Evolutionary conservation across 2,329 filamentous ascomycete species (phyloP), one percentile per base, ranked within the genome.

Genomic region (Westerdykella ornata): DNA sequence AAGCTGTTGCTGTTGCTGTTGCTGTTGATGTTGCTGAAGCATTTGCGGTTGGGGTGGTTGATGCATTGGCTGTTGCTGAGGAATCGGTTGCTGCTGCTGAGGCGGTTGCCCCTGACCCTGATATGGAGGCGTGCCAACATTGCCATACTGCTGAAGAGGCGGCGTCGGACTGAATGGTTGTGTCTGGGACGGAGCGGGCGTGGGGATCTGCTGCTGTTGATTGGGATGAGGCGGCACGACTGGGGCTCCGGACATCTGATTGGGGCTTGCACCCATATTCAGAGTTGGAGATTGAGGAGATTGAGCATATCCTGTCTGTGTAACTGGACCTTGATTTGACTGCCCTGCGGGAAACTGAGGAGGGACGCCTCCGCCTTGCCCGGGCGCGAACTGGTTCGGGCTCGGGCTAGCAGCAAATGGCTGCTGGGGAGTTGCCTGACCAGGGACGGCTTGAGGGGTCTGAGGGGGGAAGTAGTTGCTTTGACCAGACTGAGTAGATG

Each of bases 381-480:
- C 45, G 18, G 56, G 56, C 9, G 33, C 41, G 22, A 44, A 47
- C 22, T 51, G 48, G 26, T 41, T 39, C 3, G 39, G 22, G 29
- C 44, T 51, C 37, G 51, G 49, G 19, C 42, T 35, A 1, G 47
- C 30, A 13, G 33, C 33, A 14, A 45, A 47, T n/a, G 38, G 39
- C 33, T 49, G 47, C 19, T 51, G 48, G 18, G 47, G 55, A 15
- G 11, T 47, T 42, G 16, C 48, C 39, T 14, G 44, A 17, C 19
- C 31, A 35, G 18, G 26, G n/a, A 26, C 22, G 9, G 33, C 32
- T 40, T 49, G 50, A 4, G 44, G 32, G 18, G 35, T 19, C 35
- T 58, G 54, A 36, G 47, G 52, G 4, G 54, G 44, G 18, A 59
- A 60, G 37, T 64, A 63, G 36, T 54, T 59, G 42, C 29, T 50